Conservation (phyloP, 495 filamentous ascomycete genomes). For the Neurospora pannonica region DNA sequence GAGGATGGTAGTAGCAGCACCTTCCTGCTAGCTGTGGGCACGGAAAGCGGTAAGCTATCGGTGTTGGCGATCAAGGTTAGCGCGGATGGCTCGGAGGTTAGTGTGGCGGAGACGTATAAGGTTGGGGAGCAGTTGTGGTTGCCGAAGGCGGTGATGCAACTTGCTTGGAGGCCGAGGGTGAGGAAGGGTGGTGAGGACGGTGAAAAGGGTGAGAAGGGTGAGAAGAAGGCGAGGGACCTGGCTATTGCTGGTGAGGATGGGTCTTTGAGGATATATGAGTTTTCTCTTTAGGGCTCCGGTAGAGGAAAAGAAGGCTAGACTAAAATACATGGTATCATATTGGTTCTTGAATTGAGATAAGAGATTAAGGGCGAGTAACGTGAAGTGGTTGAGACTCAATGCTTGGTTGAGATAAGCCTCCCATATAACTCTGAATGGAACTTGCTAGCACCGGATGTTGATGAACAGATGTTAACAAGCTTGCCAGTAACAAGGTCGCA, state of each 20-base stretch:
- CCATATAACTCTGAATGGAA: neutral
- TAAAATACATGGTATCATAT: neutral
- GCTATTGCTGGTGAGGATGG: constrained; percentile 78
- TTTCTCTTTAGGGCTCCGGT: constrained; percentile 22
- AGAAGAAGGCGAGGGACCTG: constrained; percentile 39
- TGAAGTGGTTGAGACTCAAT: neutral
- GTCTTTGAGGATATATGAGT: constrained; percentile 62
- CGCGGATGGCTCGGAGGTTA: constrained; percentile 31
- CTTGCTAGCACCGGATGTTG: neutral
- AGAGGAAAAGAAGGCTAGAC: neutral
- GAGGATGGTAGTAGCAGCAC: constrained; percentile 23
- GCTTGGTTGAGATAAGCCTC: neutral
- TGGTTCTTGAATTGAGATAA: neutral
- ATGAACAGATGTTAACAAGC: neutral
- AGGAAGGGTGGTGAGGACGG: constrained; percentile 1
- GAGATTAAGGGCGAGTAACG: neutral
- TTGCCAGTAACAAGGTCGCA: neutral
- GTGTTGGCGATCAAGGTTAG: constrained; percentile 29
- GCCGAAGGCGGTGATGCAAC: constrained; percentile 61
- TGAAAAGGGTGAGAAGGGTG: neutral
- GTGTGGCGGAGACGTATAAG: constrained; percentile 33
- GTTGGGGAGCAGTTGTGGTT: constrained; percentile 42
- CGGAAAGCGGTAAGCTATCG: constrained; percentile 45
- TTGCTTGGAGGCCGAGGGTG: constrained; percentile 63
- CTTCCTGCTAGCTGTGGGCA: constrained; percentile 58